Evolutionary conservation across 352 stramenopile species (phyloP).

Genomic region (Aphanomyces astaci): DNA sequence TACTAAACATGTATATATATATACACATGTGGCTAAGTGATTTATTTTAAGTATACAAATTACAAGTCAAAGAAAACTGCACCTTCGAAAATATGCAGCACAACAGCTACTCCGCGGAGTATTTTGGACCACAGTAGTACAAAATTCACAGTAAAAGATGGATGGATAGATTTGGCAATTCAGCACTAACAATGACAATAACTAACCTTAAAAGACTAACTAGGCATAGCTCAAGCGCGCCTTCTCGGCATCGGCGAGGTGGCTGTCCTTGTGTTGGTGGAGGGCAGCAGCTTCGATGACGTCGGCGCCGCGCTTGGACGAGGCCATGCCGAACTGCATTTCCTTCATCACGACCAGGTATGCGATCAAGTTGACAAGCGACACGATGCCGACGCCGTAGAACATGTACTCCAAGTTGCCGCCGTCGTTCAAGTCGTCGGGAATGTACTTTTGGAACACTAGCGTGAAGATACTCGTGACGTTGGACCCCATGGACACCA

Average conservation of each 20-base stretch:
- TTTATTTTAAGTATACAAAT: no score
- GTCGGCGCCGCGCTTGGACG: background rate
- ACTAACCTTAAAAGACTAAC: no score
- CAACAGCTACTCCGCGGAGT: no score
- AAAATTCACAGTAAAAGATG: no score
- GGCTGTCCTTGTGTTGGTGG: background rate
- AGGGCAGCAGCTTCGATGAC: background rate
- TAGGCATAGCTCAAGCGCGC: conserved; percentile 3
- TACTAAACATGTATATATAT: no score
- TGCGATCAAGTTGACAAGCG: conserved; percentile 43
- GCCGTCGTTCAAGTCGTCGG: conserved; percentile 46
- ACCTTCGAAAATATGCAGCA: no score
- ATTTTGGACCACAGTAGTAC: no score
- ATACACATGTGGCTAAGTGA: no score
- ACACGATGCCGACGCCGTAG: conserved; percentile 41
- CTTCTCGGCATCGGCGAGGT: conserved; percentile 1
- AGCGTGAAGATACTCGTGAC: conserved; percentile 57
- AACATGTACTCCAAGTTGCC: conserved; percentile 66
- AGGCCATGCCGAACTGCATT: conserved; percentile 49
- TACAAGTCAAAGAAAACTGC: no score
- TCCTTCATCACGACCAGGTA: conserved; percentile 45
- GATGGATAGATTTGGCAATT: no score
- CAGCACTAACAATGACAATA: no score
- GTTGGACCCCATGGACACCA: conserved; percentile 47
- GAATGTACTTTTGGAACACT: conserved; percentile 49